Base-by-base conservation (phyloP, 495 filamentous ascomycete genomes). In the Xylaria bambusicola region DNA sequence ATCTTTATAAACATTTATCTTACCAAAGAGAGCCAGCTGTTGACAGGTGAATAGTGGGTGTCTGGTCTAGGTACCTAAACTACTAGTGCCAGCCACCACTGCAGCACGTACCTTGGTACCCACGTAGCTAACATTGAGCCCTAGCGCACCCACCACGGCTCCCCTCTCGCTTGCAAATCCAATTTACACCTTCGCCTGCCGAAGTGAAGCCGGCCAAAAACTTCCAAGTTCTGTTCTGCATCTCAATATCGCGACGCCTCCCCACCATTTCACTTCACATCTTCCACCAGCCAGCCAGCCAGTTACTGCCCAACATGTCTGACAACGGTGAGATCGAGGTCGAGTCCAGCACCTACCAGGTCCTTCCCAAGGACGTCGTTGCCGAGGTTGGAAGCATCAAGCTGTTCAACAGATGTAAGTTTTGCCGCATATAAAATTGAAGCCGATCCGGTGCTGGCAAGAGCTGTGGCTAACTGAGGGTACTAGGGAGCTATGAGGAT, bases 301-400 rank as follows among this genome's bases (percentile, higher is more conserved):
- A 55, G 52, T 26, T 33, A 67, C 58, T 35, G 51, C 54, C 75
- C 84, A 93, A 80, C 69, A 94, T 94, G 93, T 97, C 93, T 88
- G 93, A 98, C 78, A 84, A 78, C 81, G 93, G 87, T 80, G 93
- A 97, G 83, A 85, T 96, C 79, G 91, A 96, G 83, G 89, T 95
- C 76, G 90, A 90, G 72, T 85, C 80, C 81, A 77, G 77, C 73
- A 83, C 80, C 77, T 88, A 87, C 79, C 77, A 84, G 66, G 86
- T 94, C 73, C 89, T 99, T 69, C 94, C 94, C 75, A 98, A 96
- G 86, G 95, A 98, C 62, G 91, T 96, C 69, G 80, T 83, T 64
- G 82, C 86, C 63, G 91, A 97, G 80, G 86, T 94, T 82, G 94
- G 93, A 74, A 88, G 82, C 81, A 84, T 95, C 75, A 97, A 96